These are phyloP conservation scores for Acarospora socialis DNA, from an alignment of 2,329 filamentous ascomycete species.

Conservation along the genomic window DNA sequence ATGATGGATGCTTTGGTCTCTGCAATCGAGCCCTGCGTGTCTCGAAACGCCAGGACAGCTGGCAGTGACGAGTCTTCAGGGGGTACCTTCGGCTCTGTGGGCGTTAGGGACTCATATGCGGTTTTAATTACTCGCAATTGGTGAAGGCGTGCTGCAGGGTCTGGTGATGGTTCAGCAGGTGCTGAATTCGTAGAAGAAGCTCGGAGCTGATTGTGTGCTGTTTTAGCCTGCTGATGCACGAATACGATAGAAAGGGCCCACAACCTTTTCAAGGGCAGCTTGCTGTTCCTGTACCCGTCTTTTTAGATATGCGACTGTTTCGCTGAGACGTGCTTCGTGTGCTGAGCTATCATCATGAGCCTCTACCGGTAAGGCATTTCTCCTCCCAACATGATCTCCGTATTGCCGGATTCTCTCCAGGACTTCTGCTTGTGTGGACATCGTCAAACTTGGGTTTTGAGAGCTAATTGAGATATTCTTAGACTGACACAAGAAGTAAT, in stretches of 20 bases:
- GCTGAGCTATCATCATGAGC: neutral
- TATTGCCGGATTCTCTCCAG: conserved; percentile 3
- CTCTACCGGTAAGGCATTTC: too few species aligned
- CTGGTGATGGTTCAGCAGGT: conserved; percentile 17
- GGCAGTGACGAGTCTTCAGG: conserved; percentile 53
- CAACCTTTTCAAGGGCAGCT: conserved; percentile 34
- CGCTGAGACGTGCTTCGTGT: conserved; percentile 7
- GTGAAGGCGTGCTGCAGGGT: conserved; percentile 22
- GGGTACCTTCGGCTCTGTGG: conserved; percentile 51
- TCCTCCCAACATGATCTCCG: too few species aligned
- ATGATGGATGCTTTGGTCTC: conserved; percentile 49
- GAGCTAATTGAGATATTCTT: too few species aligned
- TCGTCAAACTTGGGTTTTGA: too few species aligned
- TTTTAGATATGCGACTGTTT: conserved; percentile 7
- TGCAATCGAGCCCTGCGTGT: conserved; percentile 47
- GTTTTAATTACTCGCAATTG: conserved; percentile 42
- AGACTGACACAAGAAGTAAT: too few species aligned
- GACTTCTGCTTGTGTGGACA: neutral
- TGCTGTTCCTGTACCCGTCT: conserved; percentile 41
- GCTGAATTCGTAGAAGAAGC: conserved; percentile 13
- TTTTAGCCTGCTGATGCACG: neutral
- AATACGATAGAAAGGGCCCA: too few species aligned
- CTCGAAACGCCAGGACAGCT: conserved; percentile 55
- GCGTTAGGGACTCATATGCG: conserved; percentile 51
- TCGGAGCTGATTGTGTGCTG: conserved; percentile 15